Evolutionary conservation across 2,329 filamentous ascomycete genomes (phyloP), one percentile per base, ranked within the genome.

Genomic region (Fusarium aywerte): DNA sequence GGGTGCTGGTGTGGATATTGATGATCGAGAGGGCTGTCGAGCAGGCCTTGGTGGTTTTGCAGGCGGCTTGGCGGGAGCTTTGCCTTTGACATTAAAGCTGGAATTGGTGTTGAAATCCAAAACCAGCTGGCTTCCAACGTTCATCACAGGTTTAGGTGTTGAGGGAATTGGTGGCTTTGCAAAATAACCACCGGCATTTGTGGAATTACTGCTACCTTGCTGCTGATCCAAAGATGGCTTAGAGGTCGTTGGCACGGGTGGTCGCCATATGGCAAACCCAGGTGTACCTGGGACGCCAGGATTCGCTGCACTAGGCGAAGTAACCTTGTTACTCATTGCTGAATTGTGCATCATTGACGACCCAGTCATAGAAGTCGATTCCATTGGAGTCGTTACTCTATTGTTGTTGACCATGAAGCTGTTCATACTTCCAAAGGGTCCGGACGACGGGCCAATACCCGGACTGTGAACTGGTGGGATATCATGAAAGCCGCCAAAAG

Each of bases 141-240:
- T 76, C 53, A 79, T 71, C 29, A 76, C 71, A 12, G 79, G 76
- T 61, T 81, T 82, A 11, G 78, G 76, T 32, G 76, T 78, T 31
- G 78, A 76, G 27, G 79, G 79, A 11, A 80, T 71, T 2, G 80
- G 78, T 8, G 80, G 80, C 48, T 77, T 79, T 20, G 68, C 48
- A 50, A 75, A 77, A 60, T 77, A 79, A 16, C 74, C 71, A 27
- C 58, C 66, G n/a, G 65, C 63, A 27, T 63, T 70, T 32, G 62
- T 59, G 40, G 70, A 55, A 51, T 49, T 68, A 55, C 58, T 65
- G 42, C 48, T 73, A 47, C 40, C 47, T 61, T 72, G 72, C 36
- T 68, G 40, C 20, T 71, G 72, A n/a, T 63, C 58, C 15, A 66
- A 47, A 32, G 64, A 55, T 32, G 65, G 70, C 33, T 76, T 74